These are phyloP conservation scores for Talaromyces atroroseus DNA, from an alignment of 2,329 filamentous ascomycete genomes.

Conservation along the genomic window DNA sequence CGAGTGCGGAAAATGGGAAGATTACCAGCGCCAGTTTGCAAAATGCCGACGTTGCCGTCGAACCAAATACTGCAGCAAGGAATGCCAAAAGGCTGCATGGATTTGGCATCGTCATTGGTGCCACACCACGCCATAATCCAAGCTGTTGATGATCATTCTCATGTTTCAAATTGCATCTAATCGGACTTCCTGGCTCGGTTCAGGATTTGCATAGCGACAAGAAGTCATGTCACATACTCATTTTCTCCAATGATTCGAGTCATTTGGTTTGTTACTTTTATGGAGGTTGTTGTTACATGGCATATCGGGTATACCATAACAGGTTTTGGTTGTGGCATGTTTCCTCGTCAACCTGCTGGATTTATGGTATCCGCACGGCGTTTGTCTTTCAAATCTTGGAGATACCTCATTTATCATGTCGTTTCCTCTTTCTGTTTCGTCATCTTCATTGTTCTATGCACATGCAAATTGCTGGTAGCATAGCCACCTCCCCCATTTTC, in stretches of 20 bases:
- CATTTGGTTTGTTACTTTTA: slow-evolving; percentile 8
- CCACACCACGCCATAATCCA: slow-evolving; percentile 35
- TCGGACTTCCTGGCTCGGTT: slow-evolving; percentile 6
- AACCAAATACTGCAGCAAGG: slow-evolving; percentile 99
- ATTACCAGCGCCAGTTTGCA: slow-evolving; percentile 92
- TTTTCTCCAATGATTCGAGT: slow-evolving; percentile 4
- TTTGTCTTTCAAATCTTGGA: slow-evolving; percentile 1
- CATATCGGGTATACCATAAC: slow-evolving; percentile 12
- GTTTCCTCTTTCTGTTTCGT: not conserved
- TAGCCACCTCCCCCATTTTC: not conserved
- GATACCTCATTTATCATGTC: not conserved
- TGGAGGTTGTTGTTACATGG: slow-evolving; percentile 6
- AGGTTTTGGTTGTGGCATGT: slow-evolving; percentile 8
- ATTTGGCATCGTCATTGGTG: slow-evolving; percentile 98
- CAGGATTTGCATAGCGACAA: slow-evolving; percentile 11
- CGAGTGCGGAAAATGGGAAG: slow-evolving; percentile 97
- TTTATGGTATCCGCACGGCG: not conserved
- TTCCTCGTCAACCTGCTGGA: slow-evolving; percentile 1
- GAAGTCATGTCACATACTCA: not conserved
- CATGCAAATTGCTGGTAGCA: not conserved
- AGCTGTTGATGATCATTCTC: not conserved
- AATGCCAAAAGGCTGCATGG: slow-evolving; percentile 99
- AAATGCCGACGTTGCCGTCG: slow-evolving; percentile 94
- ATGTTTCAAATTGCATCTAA: slow-evolving; percentile 8
- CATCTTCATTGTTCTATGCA: not conserved